A percentile compares a stretch with the other conserved stretches of the same genome.
Evolutionary conservation across 139 green algal genomes (phyloP).

Genomic region (Haematococcus sp.): DNA sequence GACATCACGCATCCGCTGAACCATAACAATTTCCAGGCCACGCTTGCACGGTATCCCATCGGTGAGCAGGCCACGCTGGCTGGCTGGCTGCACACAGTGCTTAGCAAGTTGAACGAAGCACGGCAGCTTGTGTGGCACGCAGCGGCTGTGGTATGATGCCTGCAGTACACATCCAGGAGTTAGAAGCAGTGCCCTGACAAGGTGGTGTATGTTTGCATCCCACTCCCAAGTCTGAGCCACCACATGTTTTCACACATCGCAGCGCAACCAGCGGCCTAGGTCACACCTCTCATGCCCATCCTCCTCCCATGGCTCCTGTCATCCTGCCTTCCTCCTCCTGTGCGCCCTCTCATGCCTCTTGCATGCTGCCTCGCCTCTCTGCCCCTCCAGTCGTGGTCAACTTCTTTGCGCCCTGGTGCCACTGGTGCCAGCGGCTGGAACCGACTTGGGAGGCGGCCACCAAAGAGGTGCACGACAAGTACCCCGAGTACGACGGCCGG

Average conservation of each 20-base stretch:
- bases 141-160: too few species aligned
- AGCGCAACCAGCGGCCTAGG: too few species aligned
- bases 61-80: constrained; percentile 24
- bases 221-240: too few species aligned
- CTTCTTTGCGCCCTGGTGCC: constrained; percentile 96
- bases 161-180: too few species aligned
- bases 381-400: constrained; percentile 78
- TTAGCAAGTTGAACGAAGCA: not conserved
- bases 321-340: too few species aligned
- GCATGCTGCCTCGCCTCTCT: too few species aligned
- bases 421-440: constrained; percentile 93
- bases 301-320: too few species aligned
- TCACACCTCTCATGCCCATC: too few species aligned
- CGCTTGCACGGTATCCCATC: constrained; percentile 59
- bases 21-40: constrained; percentile 39
- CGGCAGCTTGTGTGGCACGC: not conserved
- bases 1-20: constrained; percentile 53
- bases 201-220: too few species aligned
- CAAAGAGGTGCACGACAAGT: constrained; percentile 82
- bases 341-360: too few species aligned
- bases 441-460: constrained; percentile 93
- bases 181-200: too few species aligned
- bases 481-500: constrained; percentile 80
- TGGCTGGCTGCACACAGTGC: constrained; percentile 8
- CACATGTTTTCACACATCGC: too few species aligned